These are phyloP conservation scores for Orbilia javanica DNA, from an alignment of 2,329 filamentous ascomycete genomes.

Conservation along the genomic window DNA sequence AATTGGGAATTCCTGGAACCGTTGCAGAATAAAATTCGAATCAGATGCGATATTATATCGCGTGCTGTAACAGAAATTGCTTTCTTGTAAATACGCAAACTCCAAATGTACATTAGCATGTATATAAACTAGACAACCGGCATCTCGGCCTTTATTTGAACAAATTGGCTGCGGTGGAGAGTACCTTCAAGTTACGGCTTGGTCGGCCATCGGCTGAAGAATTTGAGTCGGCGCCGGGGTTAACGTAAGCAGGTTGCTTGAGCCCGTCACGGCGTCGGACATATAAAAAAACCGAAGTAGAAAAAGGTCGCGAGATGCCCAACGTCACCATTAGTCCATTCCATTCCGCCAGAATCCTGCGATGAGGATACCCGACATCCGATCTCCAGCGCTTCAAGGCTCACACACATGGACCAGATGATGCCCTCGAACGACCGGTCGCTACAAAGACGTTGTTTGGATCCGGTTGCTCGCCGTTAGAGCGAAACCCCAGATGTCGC, in stretches of 20 bases:
- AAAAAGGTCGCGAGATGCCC: conserved; percentile 56
- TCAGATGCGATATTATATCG: too few species aligned
- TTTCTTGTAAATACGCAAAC: conserved; percentile 18
- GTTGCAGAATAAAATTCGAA: too few species aligned
- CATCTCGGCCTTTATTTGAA: neutral
- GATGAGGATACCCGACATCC: conserved; percentile 24
- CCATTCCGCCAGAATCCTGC: neutral
- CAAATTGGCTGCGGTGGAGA: neutral
- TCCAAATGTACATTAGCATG: conserved; percentile 1
- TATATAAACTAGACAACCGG: conserved; percentile 6
- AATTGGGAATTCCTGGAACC: too few species aligned
- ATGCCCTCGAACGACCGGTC: conserved; percentile 26
- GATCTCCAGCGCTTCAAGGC: neutral
- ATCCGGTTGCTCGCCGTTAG: conserved; percentile 14
- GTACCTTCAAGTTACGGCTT: neutral
- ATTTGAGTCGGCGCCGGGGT: conserved; percentile 34
- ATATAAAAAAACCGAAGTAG: conserved; percentile 38
- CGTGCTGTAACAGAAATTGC: too few species aligned
- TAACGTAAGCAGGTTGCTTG: conserved; percentile 2
- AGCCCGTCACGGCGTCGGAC: conserved; percentile 36
- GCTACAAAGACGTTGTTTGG: conserved; percentile 16
- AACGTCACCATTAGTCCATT: conserved; percentile 30
- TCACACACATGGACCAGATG: conserved; percentile 30
- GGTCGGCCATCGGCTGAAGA: neutral
- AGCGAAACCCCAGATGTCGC: conserved; percentile 37